Percentiles rank a stretch among this genome's conserved stretches.
These are phyloP conservation scores for Stephania cephalantha DNA, from an alignment of 164 flowering plant species.

Conservation along the genomic window DNA sequence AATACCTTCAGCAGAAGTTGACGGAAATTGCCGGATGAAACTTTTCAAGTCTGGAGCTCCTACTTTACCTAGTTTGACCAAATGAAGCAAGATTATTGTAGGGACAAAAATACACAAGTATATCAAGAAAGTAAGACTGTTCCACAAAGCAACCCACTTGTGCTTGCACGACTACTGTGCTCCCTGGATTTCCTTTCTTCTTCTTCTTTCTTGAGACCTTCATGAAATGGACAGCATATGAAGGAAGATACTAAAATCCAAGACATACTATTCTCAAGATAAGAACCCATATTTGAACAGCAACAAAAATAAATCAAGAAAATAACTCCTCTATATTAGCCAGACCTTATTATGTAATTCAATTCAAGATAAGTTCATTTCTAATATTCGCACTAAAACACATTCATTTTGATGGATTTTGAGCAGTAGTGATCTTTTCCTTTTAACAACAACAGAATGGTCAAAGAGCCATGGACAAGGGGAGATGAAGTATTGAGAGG, in stretches of 20 bases:
- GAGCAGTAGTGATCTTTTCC: no score
- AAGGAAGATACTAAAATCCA: not conserved
- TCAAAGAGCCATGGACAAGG: no score
- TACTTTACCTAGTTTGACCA: slow-evolving; percentile 46
- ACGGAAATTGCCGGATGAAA: slow-evolving; percentile 69
- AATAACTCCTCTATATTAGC: not conserved
- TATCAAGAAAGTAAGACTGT: not conserved
- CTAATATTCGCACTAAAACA: not conserved
- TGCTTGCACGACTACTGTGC: slow-evolving; percentile 23
- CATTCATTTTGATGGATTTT: no score
- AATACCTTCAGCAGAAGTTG: slow-evolving; percentile 53
- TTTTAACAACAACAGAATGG: no score
- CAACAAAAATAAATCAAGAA: not conserved
- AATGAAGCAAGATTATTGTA: not conserved
- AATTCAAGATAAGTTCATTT: not conserved
- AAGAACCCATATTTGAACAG: not conserved
- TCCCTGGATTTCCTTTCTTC: slow-evolving; percentile 63
- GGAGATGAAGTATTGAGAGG: no score
- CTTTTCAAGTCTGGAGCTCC: slow-evolving; percentile 80
- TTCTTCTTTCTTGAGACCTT: slow-evolving; percentile 84
- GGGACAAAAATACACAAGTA: not conserved
- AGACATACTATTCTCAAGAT: not conserved
- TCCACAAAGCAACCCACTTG: slow-evolving; percentile 37
- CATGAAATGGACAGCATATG: slow-evolving; percentile 12
- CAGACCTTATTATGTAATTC: not conserved